Evolutionary conservation across 2,329 filamentous ascomycete genomes (phyloP), one percentile per base, ranked within the genome.

Genomic region (Epichloe baconii): DNA sequence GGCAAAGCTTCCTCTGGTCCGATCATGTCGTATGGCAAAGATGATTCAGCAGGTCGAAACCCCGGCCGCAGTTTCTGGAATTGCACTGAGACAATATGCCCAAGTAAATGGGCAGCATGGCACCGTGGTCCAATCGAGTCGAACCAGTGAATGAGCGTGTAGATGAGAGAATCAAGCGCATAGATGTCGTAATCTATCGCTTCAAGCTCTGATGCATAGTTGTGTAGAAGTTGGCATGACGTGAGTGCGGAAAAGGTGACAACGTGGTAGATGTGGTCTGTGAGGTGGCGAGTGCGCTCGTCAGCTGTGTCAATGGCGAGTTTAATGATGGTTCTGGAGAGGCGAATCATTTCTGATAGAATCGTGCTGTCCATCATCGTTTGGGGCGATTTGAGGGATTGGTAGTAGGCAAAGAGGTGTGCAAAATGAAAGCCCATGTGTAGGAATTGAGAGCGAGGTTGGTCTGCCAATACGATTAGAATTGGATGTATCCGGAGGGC

Each of bases 371-470:
- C 37, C 53, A 58, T 57, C 0, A 52, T 44, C 2, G 53, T 53
- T 19, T 54, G 51, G 0, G 55, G 52, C 1, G 55, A 53, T 31
- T 57, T 61, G 2, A 62, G 48, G 1, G 56, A 57, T n/a, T 60
- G 61, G 6, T 55, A 57, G 26, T 59, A 47, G 0, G 56, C 55
- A 2, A 64, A 44, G 0, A 63, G 56, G 11, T 62, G 54, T 5
- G 60, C 59, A 36, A 64, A 64, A 43, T 63, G 54, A 23, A 60
- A 61, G 1, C 61, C 61, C 56, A 64, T 61, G 38, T 62, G 60
- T 0, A 64, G 54, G 36, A 64, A 64, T 12, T 63, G 61, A 8
- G 61, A 62, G 1, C 61, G 57, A 2, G 60, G 58, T 41, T 62
- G 50, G 5, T 60, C 61, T 62, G 31, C 26, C 1, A 34, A 26